phyloP scores from a whole-genome alignment of 768 basidiomycete genomes.

The Naematelia aurantialba region DNA sequence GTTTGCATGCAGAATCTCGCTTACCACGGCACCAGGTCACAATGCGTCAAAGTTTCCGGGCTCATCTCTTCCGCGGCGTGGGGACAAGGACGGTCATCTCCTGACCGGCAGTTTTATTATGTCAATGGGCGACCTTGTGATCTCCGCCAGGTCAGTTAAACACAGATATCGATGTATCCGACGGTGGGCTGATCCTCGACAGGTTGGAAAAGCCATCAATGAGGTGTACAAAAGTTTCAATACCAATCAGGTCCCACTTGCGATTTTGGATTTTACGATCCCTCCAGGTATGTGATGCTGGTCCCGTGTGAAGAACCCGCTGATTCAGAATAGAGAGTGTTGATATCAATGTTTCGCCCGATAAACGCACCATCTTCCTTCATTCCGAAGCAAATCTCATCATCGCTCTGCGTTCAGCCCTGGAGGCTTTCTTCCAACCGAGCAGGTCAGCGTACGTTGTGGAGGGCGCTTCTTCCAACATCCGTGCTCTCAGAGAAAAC shows the following conservation, averaged over 20 bases:
- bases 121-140: conserved; percentile 87
- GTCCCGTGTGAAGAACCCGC: neutral
- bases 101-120: conserved; percentile 88
- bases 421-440: conserved; percentile 67
- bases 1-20: conserved; percentile 11
- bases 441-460: conserved; percentile 72
- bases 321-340: conserved; percentile 43
- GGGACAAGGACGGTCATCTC: conserved; percentile 69
- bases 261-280: conserved; percentile 76
- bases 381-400: conserved; percentile 82
- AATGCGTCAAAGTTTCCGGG: conserved; percentile 62
- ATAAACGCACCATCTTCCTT: conserved; percentile 90
- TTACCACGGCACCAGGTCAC: conserved; percentile 15
- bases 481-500: conserved; percentile 11
- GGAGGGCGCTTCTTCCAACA: conserved; percentile 38
- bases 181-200: neutral
- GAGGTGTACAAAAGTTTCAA: conserved; percentile 87
- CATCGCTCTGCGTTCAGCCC: conserved; percentile 66
- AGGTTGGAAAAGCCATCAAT: conserved; percentile 86
- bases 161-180: neutral
- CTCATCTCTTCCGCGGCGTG: conserved; percentile 76
- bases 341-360: conserved; percentile 93
- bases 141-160: conserved; percentile 60
- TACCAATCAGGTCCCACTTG: conserved; percentile 68
- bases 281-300: conserved; percentile 62